A percentile compares a stretch with the other conserved stretches of the same genome.
Evolutionary conservation across 2,329 filamentous ascomycete genomes (phyloP).

Genomic region (Ceratocystis alfenasii): DNA sequence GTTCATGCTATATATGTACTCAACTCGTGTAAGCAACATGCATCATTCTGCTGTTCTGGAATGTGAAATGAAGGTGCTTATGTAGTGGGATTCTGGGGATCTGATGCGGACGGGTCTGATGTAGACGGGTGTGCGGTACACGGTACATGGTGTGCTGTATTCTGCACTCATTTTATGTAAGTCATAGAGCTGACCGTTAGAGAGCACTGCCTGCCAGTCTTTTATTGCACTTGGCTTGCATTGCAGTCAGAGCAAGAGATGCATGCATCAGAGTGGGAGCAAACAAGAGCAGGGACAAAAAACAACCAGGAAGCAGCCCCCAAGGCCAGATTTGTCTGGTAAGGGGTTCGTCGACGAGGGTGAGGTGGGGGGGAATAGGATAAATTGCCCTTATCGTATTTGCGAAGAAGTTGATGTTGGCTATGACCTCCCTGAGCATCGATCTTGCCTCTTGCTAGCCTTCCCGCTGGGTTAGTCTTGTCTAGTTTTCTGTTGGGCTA

Average conservation of each 20-base stretch:
- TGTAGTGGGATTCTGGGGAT: background rate
- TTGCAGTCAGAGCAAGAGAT: background rate
- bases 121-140: background rate
- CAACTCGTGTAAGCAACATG: background rate
- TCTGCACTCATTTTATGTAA: background rate
- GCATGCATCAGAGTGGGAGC: background rate
- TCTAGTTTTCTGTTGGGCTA: no score
- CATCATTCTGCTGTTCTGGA: background rate
- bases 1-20: background rate
- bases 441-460: background rate
- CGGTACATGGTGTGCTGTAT: background rate
- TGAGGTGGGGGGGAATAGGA: no score
- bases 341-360: no score
- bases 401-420: background rate
- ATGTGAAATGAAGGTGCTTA: background rate
- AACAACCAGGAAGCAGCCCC: background rate
- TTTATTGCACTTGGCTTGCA: background rate
- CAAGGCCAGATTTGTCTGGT: background rate
- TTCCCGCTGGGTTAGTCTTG: background rate
- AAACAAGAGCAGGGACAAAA: background rate
- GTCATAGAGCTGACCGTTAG: background rate
- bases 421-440: background rate
- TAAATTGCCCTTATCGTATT: background rate
- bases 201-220: no score
- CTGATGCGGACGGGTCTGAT: background rate